These are phyloP conservation scores for Sarocladium oryzae DNA, from an alignment of 2,329 filamentous ascomycete genomes.

Conservation along the genomic window DNA sequence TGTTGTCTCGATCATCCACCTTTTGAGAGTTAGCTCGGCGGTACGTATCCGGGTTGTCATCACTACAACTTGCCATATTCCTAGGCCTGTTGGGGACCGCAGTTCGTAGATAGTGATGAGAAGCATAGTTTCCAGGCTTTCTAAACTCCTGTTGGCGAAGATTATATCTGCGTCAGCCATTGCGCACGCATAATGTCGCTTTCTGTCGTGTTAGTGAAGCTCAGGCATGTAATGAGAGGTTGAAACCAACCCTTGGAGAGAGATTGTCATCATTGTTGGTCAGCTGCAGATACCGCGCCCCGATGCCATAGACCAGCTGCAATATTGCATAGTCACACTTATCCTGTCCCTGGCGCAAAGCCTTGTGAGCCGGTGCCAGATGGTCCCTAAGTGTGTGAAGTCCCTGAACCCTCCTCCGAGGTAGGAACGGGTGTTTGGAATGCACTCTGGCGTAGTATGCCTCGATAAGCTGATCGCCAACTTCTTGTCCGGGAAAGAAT, in stretches of 20 bases:
- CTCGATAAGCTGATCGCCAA: background rate
- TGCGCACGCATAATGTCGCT: background rate
- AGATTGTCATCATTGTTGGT: background rate
- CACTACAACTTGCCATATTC: background rate
- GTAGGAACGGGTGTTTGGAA: background rate
- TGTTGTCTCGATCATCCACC: conserved; percentile 2
- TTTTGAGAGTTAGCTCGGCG: background rate
- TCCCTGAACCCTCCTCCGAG: background rate
- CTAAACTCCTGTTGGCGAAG: background rate
- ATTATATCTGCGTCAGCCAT: background rate
- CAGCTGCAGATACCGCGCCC: background rate
- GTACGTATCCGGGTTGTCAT: no score
- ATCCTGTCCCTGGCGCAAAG: background rate
- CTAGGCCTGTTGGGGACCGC: background rate
- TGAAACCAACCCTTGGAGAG: background rate
- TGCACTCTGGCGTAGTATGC: background rate
- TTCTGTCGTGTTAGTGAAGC: background rate
- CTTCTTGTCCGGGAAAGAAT: background rate
- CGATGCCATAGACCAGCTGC: background rate
- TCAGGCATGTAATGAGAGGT: background rate
- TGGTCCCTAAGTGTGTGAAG: background rate
- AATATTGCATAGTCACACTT: background rate
- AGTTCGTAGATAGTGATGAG: background rate
- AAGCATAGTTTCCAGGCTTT: background rate
- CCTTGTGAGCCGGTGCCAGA: background rate